Percentiles rank a stretch among this genome's conserved stretches.
Evolutionary conservation across 1,284 basidiomycete genomes (phyloP).

Genomic region (Microbotryum scabiosae): DNA sequence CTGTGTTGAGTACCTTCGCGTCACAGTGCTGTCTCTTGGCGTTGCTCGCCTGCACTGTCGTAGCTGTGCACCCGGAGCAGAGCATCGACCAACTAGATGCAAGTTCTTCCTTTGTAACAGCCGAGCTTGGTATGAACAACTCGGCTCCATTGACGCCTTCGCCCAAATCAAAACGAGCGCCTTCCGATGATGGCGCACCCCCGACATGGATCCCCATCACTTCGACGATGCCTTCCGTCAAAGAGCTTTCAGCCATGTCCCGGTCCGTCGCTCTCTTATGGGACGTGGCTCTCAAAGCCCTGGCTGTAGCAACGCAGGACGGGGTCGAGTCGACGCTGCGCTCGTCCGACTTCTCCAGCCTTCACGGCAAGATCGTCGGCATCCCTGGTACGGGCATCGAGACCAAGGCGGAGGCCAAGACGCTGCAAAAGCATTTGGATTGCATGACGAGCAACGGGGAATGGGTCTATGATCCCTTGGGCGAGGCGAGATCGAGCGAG

Average conservation of each 20-base stretch:
- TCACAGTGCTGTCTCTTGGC: too few species aligned
- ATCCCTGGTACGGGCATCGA: constrained; percentile 34
- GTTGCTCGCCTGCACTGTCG: too few species aligned
- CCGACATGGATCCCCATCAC: too few species aligned
- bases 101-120: too few species aligned
- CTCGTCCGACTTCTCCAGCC: background rate
- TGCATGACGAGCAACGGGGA: constrained; percentile 30
- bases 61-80: too few species aligned
- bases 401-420: constrained; percentile 13
- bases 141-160: too few species aligned
- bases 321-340: background rate
- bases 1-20: too few species aligned
- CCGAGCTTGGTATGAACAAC: too few species aligned
- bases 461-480: constrained; percentile 32
- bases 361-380: constrained; percentile 8
- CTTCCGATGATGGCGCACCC: too few species aligned
- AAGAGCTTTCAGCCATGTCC: background rate
- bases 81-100: too few species aligned
- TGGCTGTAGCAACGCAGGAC: background rate
- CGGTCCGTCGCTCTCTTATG: background rate
- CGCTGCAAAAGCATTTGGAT: constrained; percentile 34
- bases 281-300: background rate
- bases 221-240: too few species aligned
- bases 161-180: too few species aligned
- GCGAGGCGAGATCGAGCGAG: background rate